Base-by-base conservation (phyloP, 2,329 filamentous ascomycete species). In the Xylaria arbuscula region DNA sequence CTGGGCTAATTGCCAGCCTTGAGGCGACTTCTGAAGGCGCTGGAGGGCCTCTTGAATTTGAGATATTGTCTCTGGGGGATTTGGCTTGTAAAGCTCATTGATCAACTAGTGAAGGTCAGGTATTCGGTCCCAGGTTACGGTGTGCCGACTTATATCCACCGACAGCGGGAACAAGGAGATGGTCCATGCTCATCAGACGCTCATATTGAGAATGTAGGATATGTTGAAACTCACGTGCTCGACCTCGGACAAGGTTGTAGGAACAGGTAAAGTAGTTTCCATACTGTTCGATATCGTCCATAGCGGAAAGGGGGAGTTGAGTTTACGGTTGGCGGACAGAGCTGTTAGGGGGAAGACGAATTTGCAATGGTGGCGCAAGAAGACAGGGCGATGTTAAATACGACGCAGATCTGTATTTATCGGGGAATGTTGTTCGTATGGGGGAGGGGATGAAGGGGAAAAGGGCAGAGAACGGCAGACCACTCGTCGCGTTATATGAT, bases 1-100 rank as follows among this genome's bases (percentile, higher is more conserved):
- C 76, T 95, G 90, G 22, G 93, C 94, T 54, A 98, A 86, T 64
- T 92, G 86, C 96, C 96, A 99, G 63, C 94, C 95, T 75, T 93
- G 86, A 1, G 90, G 85, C 2, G 93, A 92, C 73, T 89, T 89
- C 77, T 98, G 96, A 19, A 98, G 83, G 32, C 86, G 85, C 70
- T 96, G 93, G 15, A 99, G 84, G 15, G 90, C 88, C 65, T 92
- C 89, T 78, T 98, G 93, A 56, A 86, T 85, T 22, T 79, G 80
- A 11, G 83, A 78, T 60, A 89, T 84, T 22, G 78, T 79, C 40
- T 83, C 80, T 48, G 86, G 83, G 0, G 82, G 66, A 40, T 84
- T 86, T 38, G 85, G 86, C 66, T 84, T 79, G 73, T 89, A 89
- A 6, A 89, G 80, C 10, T 84, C 83, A 66, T 84, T 77, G 54